Conservation (phyloP, 1,284 basidiomycete species). For the Ceratobasidium sp. region DNA sequence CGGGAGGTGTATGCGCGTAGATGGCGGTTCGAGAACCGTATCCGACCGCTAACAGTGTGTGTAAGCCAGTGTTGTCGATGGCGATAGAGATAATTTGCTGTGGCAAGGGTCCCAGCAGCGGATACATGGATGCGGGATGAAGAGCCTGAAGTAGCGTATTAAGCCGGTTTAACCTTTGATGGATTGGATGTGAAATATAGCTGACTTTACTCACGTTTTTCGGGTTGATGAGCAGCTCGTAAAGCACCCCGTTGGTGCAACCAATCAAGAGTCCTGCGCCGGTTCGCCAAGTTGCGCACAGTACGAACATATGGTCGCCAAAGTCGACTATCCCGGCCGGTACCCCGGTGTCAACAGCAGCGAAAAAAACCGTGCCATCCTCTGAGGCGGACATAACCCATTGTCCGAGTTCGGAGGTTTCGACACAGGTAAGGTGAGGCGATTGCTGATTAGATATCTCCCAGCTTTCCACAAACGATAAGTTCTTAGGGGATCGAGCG, state of each 20-base stretch:
- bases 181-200: not conserved
- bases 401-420: not conserved
- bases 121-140: not conserved
- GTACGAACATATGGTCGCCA: not conserved
- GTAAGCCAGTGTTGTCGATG: not conserved
- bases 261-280: not conserved
- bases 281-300: not conserved
- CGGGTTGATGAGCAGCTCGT: not conserved
- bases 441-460: not conserved
- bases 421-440: not conserved
- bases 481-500: too few species aligned
- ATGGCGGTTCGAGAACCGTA: not conserved
- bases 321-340: not conserved
- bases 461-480: not conserved
- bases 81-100: not conserved
- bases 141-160: not conserved
- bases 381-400: not conserved
- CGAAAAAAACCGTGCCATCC: conserved; percentile 8
- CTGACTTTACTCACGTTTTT: not conserved
- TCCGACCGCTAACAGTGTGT: not conserved
- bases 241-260: not conserved
- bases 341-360: not conserved
- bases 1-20: not conserved
- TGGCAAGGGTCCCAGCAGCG: not conserved
- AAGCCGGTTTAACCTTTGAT: too few species aligned